These are phyloP conservation scores for Diaporthe longicolla DNA, from an alignment of 2,329 filamentous ascomycete genomes.

Conservation along the genomic window DNA sequence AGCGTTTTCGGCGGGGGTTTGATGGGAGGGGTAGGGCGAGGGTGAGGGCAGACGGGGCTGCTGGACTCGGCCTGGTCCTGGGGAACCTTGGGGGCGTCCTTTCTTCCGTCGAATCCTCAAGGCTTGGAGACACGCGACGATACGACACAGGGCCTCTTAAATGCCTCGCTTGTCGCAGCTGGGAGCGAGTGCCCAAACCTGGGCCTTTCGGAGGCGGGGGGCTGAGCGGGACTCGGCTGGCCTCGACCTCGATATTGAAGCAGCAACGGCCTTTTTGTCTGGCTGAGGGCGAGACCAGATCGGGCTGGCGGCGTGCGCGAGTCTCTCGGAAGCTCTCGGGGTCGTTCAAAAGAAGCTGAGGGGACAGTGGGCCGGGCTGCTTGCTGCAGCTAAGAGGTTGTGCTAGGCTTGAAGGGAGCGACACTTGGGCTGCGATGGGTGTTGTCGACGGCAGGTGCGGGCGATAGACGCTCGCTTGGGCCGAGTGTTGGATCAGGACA, in stretches of 20 bases:
- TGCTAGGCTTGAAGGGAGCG: neutral
- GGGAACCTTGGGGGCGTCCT: constrained; percentile 12
- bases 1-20: constrained; percentile 18
- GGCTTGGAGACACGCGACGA: constrained; percentile 3
- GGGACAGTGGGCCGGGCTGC: neutral
- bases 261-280: neutral
- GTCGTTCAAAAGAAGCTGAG: neutral
- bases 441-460: constrained; percentile 20
- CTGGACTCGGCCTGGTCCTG: constrained; percentile 16
- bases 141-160: neutral
- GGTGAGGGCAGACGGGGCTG: constrained; percentile 3
- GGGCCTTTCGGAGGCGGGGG: neutral
- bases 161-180: neutral
- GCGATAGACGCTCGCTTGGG: constrained; percentile 13
- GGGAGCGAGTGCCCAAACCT: constrained; percentile 7
- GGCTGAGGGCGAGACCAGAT: neutral
- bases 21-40: neutral
- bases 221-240: constrained; percentile 8
- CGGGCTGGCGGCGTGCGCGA: constrained; percentile 4
- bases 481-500: constrained; percentile 23
- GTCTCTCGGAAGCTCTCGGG: neutral
- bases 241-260: constrained; percentile 6
- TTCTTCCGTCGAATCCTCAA: neutral
- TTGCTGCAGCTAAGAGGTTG: neutral
- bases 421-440: constrained; percentile 4